phyloP scores from a whole-genome alignment of 352 stramenopile genomes.

The Globisporangium megalacanthum region DNA sequence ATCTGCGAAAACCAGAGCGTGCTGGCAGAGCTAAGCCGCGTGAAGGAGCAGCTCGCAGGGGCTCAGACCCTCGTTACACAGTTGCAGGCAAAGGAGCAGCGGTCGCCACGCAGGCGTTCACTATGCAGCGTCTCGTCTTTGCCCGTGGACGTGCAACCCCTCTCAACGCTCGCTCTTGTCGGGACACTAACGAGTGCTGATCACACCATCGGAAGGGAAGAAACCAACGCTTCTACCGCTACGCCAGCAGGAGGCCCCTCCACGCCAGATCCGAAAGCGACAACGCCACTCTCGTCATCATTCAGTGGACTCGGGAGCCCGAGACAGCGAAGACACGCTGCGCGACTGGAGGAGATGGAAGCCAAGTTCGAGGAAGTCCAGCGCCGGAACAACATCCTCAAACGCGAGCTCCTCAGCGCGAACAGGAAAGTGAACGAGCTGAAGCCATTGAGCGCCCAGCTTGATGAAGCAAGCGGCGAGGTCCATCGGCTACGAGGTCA shows the following conservation, averaged over 20 bases:
- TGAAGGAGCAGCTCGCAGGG: conserved; percentile 26
- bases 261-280: conserved; percentile 2
- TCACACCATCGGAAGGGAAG: neutral
- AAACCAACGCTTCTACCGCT: neutral
- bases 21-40: conserved; percentile 35
- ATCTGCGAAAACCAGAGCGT: conserved; percentile 53
- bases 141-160: neutral
- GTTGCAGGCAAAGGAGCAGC: conserved; percentile 11
- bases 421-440: conserved; percentile 52
- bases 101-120: conserved; percentile 23
- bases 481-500: conserved; percentile 23
- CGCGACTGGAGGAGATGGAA: conserved; percentile 28
- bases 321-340: conserved; percentile 10
- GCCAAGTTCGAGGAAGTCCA: conserved; percentile 48
- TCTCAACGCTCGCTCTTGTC: neutral
- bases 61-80: conserved; percentile 20
- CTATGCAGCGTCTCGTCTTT: neutral
- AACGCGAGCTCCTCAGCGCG: conserved; percentile 45
- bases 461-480: conserved; percentile 29
- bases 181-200: too few relatives aligned
- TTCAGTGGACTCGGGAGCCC: conserved; percentile 12
- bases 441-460: conserved; percentile 31
- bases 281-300: conserved; percentile 3
- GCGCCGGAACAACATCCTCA: conserved; percentile 30
- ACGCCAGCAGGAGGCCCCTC: neutral